phyloP scores from a whole-genome alignment of 2,329 filamentous ascomycete genomes.

The Pseudogymnoascus verrucosus region DNA sequence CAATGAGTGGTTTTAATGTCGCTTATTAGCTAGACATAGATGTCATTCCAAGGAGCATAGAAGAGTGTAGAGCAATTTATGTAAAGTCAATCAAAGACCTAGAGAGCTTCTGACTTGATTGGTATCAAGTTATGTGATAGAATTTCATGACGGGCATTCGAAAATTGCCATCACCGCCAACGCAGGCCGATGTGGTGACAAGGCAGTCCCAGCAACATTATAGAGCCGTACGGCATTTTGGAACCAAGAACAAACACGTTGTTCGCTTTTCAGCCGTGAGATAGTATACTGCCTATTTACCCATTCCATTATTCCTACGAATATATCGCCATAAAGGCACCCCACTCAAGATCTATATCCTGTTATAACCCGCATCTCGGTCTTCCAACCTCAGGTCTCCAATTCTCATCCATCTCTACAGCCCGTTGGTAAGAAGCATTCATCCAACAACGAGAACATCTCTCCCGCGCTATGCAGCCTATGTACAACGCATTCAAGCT shows the following conservation, averaged over 20 bases:
- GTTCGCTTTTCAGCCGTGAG: not conserved
- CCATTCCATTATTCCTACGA: not conserved
- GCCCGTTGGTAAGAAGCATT: not conserved
- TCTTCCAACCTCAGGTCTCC: not conserved
- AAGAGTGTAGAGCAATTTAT: constrained; percentile 61
- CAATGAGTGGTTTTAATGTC: not conserved
- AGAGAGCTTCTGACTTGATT: constrained; percentile 87
- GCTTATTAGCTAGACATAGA: not conserved
- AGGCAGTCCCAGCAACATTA: too few species aligned
- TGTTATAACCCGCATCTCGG: not conserved
- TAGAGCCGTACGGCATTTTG: not conserved
- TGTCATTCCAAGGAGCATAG: constrained; percentile 39
- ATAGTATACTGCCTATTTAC: not conserved
- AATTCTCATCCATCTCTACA: not conserved
- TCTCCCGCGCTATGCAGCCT: not conserved
- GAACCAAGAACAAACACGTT: not conserved
- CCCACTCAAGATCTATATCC: not conserved
- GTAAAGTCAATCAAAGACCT: constrained; percentile 85
- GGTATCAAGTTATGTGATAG: constrained; percentile 47
- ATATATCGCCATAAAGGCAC: not conserved
- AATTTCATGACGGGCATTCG: too few species aligned
- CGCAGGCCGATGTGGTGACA: too few species aligned
- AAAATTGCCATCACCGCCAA: constrained; percentile 72
- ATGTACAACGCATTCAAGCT: constrained; percentile 1
- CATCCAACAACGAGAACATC: not conserved